Conservation (phyloP, 2,329 filamentous ascomycete species). For the Fusarium lyarnte region DNA sequence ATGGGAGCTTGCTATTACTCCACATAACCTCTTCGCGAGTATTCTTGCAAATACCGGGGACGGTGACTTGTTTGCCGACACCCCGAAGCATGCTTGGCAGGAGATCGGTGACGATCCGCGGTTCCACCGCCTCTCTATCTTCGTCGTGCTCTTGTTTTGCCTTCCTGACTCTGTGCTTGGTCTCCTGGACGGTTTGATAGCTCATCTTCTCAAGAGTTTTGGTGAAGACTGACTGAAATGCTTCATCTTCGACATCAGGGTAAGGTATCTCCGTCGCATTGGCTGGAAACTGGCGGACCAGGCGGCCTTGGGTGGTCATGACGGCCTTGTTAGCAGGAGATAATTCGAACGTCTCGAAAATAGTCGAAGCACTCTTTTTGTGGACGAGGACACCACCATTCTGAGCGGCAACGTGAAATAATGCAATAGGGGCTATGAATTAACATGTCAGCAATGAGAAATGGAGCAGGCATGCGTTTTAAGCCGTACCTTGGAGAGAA, state of each 20-base stretch:
- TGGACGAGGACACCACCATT: neutral
- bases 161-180: slow-evolving; percentile 48
- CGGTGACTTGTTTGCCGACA: slow-evolving; percentile 42
- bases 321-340: neutral
- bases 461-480: neutral
- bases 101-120: slow-evolving; percentile 63
- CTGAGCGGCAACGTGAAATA: neutral
- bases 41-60: slow-evolving; percentile 55
- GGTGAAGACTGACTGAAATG: neutral
- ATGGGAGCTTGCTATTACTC: slow-evolving; percentile 50
- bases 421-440: neutral
- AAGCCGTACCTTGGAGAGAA: neutral
- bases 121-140: slow-evolving; percentile 58
- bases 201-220: neutral
- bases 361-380: neutral
- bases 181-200: neutral
- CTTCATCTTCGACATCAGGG: neutral
- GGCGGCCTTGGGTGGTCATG: neutral
- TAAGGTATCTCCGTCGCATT: neutral
- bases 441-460: neutral
- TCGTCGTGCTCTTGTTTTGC: slow-evolving; percentile 49
- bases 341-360: neutral
- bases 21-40: slow-evolving; percentile 63
- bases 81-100: slow-evolving; percentile 52
- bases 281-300: neutral